Evolutionary conservation across 2,329 filamentous ascomycete genomes (phyloP).

Genomic region (Plectosphaerella sp.): DNA sequence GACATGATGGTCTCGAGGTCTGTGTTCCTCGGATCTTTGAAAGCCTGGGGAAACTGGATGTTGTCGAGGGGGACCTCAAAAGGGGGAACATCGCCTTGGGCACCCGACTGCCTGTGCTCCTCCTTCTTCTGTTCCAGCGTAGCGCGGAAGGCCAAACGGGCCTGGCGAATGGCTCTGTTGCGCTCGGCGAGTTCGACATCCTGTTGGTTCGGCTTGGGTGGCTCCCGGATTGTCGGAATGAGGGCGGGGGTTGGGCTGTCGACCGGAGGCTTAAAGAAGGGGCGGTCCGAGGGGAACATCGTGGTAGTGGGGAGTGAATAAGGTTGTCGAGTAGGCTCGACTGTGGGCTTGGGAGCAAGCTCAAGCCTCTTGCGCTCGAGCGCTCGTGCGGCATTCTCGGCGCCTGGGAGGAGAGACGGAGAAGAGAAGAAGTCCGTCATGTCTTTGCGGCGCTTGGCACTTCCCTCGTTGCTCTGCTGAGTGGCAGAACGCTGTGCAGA

Average conservation of each 20-base stretch:
- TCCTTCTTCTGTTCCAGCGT: neutral
- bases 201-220: neutral
- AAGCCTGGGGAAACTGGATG: neutral
- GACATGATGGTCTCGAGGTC: slow-evolving; percentile 14
- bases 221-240: neutral
- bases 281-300: slow-evolving; percentile 29
- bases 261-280: too few species aligned
- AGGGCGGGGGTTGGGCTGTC: neutral
- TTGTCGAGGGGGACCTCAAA: neutral
- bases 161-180: neutral
- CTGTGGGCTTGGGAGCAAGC: neutral
- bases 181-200: neutral
- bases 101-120: neutral
- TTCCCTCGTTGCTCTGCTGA: slow-evolving; percentile 2
- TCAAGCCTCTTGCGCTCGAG: slow-evolving; percentile 7
- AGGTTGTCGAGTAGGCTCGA: slow-evolving; percentile 6
- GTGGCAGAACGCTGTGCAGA: slow-evolving; percentile 7
- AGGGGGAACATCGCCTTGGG: neutral
- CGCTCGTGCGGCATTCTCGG: slow-evolving; percentile 10
- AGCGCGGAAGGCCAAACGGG: neutral
- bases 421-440: slow-evolving; percentile 56
- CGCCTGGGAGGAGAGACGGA: slow-evolving; percentile 35
- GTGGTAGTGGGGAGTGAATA: slow-evolving; percentile 26
- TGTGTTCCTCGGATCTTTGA: neutral
- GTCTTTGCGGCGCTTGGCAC: slow-evolving; percentile 21